Conservation (phyloP, 441 rosid genomes). For the Pelargonium citronellum region DNA sequence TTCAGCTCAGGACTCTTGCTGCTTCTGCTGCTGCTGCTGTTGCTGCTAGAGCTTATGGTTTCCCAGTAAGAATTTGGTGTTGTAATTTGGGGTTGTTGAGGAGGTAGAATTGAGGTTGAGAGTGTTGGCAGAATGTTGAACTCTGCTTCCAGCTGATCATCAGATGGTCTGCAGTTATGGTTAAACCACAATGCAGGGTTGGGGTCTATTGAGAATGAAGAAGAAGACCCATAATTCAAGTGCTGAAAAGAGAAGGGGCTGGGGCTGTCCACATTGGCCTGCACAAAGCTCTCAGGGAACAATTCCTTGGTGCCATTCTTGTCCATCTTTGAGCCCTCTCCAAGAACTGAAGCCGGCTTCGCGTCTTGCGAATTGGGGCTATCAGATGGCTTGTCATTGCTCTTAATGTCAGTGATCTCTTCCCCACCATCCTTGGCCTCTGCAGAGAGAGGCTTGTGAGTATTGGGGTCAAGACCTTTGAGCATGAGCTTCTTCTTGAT, state of each 20-base stretch:
- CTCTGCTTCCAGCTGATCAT: slow-evolving; percentile 12
- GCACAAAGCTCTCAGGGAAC: background rate
- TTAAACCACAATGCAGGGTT: slow-evolving; percentile 32
- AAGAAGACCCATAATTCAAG: slow-evolving; percentile 32
- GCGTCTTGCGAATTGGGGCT: too few relatives aligned
- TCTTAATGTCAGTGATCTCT: background rate
- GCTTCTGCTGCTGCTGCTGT: slow-evolving; percentile 22
- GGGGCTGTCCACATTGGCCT: slow-evolving; percentile 21
- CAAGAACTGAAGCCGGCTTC: background rate
- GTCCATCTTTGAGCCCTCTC: background rate
- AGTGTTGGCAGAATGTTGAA: background rate
- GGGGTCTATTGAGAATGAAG: slow-evolving; percentile 23
- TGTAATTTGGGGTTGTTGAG: background rate
- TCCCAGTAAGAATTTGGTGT: slow-evolving; percentile 9
- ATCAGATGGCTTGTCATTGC: background rate
- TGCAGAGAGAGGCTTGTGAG: background rate
- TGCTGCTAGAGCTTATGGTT: slow-evolving; percentile 25
- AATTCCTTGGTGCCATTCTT: background rate
- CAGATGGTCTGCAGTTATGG: slow-evolving; percentile 8
- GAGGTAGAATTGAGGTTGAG: background rate
- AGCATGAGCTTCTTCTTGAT: background rate
- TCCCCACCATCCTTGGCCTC: background rate
- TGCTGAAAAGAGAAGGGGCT: slow-evolving; percentile 43
- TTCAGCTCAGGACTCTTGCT: background rate
- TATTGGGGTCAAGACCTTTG: background rate